Conservation (phyloP, 345 rosid genomes). For the Lepidium didymum region DNA sequence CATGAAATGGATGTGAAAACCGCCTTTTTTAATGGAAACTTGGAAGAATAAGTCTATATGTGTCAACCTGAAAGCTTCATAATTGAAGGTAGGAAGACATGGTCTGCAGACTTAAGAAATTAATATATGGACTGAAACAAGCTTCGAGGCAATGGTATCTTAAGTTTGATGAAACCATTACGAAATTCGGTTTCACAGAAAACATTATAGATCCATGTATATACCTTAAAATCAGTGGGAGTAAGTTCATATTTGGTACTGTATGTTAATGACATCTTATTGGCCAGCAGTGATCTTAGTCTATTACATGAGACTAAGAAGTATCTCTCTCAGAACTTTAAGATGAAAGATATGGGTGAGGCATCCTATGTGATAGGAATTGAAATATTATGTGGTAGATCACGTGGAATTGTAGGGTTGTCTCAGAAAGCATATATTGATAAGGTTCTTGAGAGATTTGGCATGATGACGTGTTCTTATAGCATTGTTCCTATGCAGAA, state of each 20-base stretch:
- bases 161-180: not conserved
- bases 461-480: no score
- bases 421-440: no score
- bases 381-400: no score
- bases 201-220: not conserved
- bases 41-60: not conserved
- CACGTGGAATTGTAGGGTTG: no score
- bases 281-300: not conserved
- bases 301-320: not conserved
- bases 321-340: not conserved
- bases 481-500: no score
- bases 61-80: not conserved
- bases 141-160: not conserved
- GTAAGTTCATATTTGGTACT: not conserved
- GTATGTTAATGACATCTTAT: not conserved
- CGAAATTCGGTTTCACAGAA: not conserved
- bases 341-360: not conserved
- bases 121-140: conserved; percentile 2
- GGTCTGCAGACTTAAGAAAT: conserved; percentile 5
- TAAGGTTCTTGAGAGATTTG: no score
- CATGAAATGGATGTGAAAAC: conserved; percentile 9
- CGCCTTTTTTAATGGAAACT: not conserved
- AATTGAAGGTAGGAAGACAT: not conserved
- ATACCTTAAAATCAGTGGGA: not conserved
- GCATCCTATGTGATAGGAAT: no score